These are phyloP conservation scores for Rhodotorula paludigena DNA, from an alignment of 768 basidiomycete species.

Conservation along the genomic window DNA sequence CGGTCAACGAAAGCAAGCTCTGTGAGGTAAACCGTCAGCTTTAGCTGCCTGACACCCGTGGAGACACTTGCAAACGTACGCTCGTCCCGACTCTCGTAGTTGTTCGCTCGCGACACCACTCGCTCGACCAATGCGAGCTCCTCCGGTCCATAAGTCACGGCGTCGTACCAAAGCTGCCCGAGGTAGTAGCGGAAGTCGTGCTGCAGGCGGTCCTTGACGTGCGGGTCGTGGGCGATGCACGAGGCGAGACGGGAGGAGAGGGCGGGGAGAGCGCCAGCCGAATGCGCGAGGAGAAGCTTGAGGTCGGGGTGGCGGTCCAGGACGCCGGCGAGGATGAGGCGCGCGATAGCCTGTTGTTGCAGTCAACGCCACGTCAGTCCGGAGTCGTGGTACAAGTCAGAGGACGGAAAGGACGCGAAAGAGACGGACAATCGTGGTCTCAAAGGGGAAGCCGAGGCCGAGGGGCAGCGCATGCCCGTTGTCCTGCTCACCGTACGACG, in stretches of 20 bases:
- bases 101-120: slow-evolving; percentile 60
- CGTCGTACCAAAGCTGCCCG: slow-evolving; percentile 73
- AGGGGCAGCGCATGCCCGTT: slow-evolving; percentile 86
- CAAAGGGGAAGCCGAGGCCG: slow-evolving; percentile 82
- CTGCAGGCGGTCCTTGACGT: slow-evolving; percentile 65
- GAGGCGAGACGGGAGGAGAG: slow-evolving; percentile 78
- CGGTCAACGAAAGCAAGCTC: slow-evolving; percentile 30
- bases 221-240: slow-evolving; percentile 78
- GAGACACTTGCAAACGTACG: slow-evolving; percentile 3
- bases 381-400: background rate
- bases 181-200: slow-evolving; percentile 80
- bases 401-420: background rate
- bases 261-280: slow-evolving; percentile 75
- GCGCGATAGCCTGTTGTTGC: slow-evolving; percentile 58
- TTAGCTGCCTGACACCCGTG: background rate
- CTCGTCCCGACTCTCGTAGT: slow-evolving; percentile 34
- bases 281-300: slow-evolving; percentile 75
- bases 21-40: background rate
- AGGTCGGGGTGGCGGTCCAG: slow-evolving; percentile 73
- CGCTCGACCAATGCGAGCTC: slow-evolving; percentile 74
- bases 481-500: slow-evolving; percentile 65
- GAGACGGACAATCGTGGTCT: slow-evolving; percentile 71
- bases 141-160: slow-evolving; percentile 81
- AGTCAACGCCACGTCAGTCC: background rate
- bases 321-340: slow-evolving; percentile 73